These are phyloP conservation scores for Sporothrix variecibatus DNA, from an alignment of 2,329 filamentous ascomycete species.

Conservation along the genomic window DNA sequence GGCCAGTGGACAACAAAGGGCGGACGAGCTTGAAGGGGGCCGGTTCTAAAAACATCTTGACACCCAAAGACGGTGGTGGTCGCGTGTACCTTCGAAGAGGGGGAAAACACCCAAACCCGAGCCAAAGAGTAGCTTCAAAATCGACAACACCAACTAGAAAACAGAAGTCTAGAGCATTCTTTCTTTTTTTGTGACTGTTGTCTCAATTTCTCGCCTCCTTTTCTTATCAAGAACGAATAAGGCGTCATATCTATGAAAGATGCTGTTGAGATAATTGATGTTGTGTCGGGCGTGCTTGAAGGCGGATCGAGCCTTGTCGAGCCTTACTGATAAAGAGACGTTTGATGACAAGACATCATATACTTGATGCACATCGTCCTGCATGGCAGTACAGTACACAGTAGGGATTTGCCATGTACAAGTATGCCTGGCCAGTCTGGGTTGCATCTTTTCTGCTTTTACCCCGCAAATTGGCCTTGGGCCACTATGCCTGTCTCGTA, in stretches of 20 bases:
- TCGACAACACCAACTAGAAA: neutral
- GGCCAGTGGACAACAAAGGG: slow-evolving; percentile 19
- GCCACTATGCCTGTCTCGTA: slow-evolving; percentile 9
- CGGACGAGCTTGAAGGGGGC: neutral
- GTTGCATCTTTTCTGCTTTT: neutral
- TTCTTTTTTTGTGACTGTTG: neutral
- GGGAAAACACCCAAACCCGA: neutral
- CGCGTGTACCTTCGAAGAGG: neutral
- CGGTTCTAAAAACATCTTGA: neutral
- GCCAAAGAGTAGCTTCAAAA: neutral
- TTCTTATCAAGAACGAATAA: neutral
- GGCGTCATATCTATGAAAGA: neutral
- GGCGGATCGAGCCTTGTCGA: slow-evolving; percentile 1
- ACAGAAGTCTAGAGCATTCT: slow-evolving; percentile 9
- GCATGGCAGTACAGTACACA: neutral
- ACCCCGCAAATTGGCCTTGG: slow-evolving; percentile 14
- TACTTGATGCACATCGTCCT: neutral
- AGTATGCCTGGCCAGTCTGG: neutral
- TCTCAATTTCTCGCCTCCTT: neutral
- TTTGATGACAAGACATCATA: neutral
- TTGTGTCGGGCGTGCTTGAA: neutral
- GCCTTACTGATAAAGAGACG: neutral
- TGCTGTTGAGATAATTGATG: neutral
- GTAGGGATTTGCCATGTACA: neutral
- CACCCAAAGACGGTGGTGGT: neutral